These are phyloP conservation scores for Immersiella caudata DNA, from an alignment of 495 filamentous ascomycete genomes.

Conservation along the genomic window DNA sequence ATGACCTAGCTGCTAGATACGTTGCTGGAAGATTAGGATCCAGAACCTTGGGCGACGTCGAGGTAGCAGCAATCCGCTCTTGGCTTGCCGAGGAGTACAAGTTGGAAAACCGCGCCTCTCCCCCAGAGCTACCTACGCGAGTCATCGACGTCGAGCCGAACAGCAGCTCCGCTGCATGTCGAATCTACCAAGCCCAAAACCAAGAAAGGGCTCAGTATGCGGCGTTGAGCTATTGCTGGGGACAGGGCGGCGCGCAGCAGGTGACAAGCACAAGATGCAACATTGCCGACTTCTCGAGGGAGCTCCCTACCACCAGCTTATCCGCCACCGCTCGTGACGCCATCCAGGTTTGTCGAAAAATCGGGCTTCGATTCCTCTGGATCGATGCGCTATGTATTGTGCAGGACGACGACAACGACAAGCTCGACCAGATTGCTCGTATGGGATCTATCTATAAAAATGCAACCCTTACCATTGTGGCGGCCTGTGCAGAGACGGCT, in stretches of 20 bases:
- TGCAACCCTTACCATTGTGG: background rate
- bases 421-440: constrained; percentile 2
- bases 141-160: background rate
- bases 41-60: background rate
- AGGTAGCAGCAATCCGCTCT: background rate
- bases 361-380: constrained; percentile 3
- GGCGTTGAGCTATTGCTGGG: constrained; percentile 4
- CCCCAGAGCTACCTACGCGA: background rate
- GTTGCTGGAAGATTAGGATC: constrained; percentile 2
- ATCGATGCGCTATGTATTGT: background rate
- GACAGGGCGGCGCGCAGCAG: background rate
- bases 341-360: background rate
- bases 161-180: background rate
- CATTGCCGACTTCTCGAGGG: background rate
- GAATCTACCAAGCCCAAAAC: background rate
- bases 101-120: background rate
- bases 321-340: background rate
- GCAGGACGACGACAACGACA: background rate
- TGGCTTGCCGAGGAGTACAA: background rate
- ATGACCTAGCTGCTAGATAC: background rate
- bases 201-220: constrained; percentile 7
- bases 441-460: background rate
- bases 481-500: background rate
- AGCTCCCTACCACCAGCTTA: background rate
- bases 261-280: background rate